These are phyloP conservation scores for Chaetomium sp. DNA, from an alignment of 2,329 filamentous ascomycete species.

Conservation along the genomic window DNA sequence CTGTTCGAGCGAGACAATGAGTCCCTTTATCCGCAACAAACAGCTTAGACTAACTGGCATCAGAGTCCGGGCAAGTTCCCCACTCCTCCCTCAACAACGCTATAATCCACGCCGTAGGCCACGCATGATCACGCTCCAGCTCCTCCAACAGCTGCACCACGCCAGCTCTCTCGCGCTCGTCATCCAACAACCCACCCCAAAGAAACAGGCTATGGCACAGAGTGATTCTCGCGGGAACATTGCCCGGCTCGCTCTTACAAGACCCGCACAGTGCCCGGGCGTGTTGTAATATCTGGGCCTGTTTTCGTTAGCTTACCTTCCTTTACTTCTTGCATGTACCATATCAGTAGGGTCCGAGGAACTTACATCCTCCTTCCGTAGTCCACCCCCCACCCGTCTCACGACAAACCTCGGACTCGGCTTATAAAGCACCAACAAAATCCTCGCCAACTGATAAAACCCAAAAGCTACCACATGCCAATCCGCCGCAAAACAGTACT, in stretches of 20 bases:
- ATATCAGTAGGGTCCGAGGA: not conserved
- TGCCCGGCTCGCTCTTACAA: slow-evolving; percentile 1
- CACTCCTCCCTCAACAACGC: not conserved
- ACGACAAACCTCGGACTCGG: not conserved
- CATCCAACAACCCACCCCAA: slow-evolving; percentile 1
- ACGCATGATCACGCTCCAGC: not conserved
- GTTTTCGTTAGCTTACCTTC: not conserved
- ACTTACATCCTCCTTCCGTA: not conserved
- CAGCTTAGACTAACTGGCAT: too few relatives aligned
- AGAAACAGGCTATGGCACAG: slow-evolving; percentile 1
- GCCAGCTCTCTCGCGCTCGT: not conserved
- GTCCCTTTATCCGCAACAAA: too few relatives aligned
- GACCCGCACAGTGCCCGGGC: not conserved
- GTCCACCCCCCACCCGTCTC: not conserved
- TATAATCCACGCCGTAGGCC: slow-evolving; percentile 3
- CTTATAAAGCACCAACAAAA: not conserved
- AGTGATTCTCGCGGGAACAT: slow-evolving; percentile 1
- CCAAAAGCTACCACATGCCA: not conserved
- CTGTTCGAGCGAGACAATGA: too few relatives aligned
- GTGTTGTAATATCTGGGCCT: not conserved
- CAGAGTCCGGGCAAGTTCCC: too few relatives aligned
- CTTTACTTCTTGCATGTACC: too few relatives aligned
- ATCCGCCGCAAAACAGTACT: not conserved
- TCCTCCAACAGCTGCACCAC: not conserved
- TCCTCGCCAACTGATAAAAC: not conserved